These are phyloP conservation scores for Corynespora cassiicola DNA, from an alignment of 2,329 filamentous ascomycete species.

Conservation along the genomic window DNA sequence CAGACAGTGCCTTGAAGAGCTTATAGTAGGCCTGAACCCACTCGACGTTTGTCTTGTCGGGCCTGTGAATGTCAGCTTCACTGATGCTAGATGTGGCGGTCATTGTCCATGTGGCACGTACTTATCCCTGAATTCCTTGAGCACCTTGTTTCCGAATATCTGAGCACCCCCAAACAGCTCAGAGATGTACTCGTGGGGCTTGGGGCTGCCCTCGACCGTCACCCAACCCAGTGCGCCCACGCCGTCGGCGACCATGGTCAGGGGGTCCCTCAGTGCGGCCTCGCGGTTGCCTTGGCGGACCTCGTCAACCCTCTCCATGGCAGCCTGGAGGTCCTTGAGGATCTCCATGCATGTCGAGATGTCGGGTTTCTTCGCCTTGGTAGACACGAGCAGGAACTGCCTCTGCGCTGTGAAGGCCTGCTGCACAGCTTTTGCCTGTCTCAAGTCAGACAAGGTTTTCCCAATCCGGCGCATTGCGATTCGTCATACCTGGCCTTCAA, in stretches of 20 bases:
- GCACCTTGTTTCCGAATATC: slow-evolving; percentile 92
- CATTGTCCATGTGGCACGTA: too few species aligned
- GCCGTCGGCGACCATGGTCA: slow-evolving; percentile 88
- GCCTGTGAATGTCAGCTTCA: slow-evolving; percentile 54
- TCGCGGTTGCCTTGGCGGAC: slow-evolving; percentile 83
- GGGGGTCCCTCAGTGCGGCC: slow-evolving; percentile 77
- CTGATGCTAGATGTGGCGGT: too few species aligned
- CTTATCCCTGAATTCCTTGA: slow-evolving; percentile 90
- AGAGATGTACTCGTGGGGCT: slow-evolving; percentile 84
- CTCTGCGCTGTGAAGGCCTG: slow-evolving; percentile 83
- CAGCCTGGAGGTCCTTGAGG: slow-evolving; percentile 84
- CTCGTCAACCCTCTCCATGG: slow-evolving; percentile 78
- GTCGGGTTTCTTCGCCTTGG: slow-evolving; percentile 91
- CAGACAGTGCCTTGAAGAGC: slow-evolving; percentile 81
- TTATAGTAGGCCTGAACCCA: slow-evolving; percentile 94
- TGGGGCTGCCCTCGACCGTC: slow-evolving; percentile 70
- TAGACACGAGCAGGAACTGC: slow-evolving; percentile 85
- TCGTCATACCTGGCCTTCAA: slow-evolving; percentile 76
- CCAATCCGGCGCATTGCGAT: background rate
- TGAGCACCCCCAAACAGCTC: slow-evolving; percentile 85
- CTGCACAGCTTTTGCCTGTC: slow-evolving; percentile 61
- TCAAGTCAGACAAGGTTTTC: slow-evolving; percentile 7
- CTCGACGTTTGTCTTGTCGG: slow-evolving; percentile 75
- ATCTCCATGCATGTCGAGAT: slow-evolving; percentile 75
- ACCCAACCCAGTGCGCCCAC: slow-evolving; percentile 93